These are phyloP conservation scores for Erysiphe pulchra DNA, from an alignment of 2,329 filamentous ascomycete genomes.

Conservation along the genomic window DNA sequence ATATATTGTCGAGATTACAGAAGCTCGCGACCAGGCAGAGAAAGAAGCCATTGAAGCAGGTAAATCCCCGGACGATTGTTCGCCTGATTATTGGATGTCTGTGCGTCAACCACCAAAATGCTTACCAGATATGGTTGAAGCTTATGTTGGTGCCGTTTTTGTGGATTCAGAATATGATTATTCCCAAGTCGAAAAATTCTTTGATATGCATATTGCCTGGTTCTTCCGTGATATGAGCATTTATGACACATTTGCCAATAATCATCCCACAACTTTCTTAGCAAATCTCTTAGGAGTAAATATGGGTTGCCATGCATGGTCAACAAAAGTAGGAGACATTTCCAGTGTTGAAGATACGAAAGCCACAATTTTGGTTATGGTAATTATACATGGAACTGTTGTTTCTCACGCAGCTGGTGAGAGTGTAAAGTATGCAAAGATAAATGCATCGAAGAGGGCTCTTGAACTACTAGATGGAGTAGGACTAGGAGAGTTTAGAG, in stretches of 20 bases:
- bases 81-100: slow-evolving; percentile 43
- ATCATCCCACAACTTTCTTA: slow-evolving; percentile 59
- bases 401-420: slow-evolving; percentile 33
- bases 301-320: slow-evolving; percentile 37
- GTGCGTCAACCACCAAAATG: slow-evolving; percentile 41
- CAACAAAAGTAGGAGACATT: slow-evolving; percentile 20
- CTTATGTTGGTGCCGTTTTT: slow-evolving; percentile 73
- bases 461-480: slow-evolving; percentile 21
- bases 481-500: slow-evolving; percentile 29
- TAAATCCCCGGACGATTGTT: slow-evolving; percentile 16
- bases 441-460: slow-evolving; percentile 34
- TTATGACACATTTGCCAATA: slow-evolving; percentile 69
- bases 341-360: slow-evolving; percentile 13
- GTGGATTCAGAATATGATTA: slow-evolving; percentile 71
- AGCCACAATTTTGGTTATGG: slow-evolving; percentile 37
- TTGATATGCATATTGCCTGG: slow-evolving; percentile 42
- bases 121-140: slow-evolving; percentile 69
- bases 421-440: slow-evolving; percentile 49
- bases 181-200: slow-evolving; percentile 47
- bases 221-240: slow-evolving; percentile 71
- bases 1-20: slow-evolving; percentile 31
- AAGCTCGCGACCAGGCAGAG: slow-evolving; percentile 20
- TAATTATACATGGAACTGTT: slow-evolving; percentile 50
- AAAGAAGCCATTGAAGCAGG: slow-evolving; percentile 14
- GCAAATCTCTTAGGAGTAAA: slow-evolving; percentile 33